phyloP scores from a whole-genome alignment of 1,284 basidiomycete genomes.

The Apiotrichum laibachii region DNA sequence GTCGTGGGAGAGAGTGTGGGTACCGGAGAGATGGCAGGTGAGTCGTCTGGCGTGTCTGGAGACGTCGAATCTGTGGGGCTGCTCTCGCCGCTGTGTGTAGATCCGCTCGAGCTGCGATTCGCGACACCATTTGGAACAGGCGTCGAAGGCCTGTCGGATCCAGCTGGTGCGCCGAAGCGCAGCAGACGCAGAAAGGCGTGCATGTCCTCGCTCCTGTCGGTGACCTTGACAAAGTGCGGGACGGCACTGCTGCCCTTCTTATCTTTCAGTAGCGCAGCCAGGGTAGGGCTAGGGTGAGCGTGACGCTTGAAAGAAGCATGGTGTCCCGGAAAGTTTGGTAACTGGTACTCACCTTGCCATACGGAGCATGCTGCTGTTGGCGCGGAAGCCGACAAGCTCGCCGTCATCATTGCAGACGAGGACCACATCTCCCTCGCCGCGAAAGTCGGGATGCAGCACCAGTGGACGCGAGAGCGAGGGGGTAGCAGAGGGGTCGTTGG shows the following conservation, averaged over 20 bases:
- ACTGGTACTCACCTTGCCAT: slow-evolving; percentile 17
- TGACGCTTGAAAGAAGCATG: not conserved
- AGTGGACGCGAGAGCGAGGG: not conserved
- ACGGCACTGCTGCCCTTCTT: not conserved
- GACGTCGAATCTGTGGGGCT: too few relatives aligned
- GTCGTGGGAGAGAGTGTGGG: not conserved
- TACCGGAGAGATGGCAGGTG: not conserved
- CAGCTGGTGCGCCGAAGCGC: slow-evolving; percentile 4
- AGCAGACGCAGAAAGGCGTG: slow-evolving; percentile 21
- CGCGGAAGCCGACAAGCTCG: slow-evolving; percentile 18
- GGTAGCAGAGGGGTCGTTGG: not conserved
- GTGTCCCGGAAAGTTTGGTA: too few relatives aligned
- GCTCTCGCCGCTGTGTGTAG: too few relatives aligned
- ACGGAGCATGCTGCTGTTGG: slow-evolving; percentile 15
- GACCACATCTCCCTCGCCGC: slow-evolving; percentile 15
- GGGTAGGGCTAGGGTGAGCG: slow-evolving; percentile 10
- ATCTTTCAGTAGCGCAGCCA: slow-evolving; percentile 2
- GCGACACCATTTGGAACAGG: too few relatives aligned
- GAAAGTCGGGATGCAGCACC: slow-evolving; percentile 17
- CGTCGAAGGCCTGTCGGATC: too few relatives aligned
- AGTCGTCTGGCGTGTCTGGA: too few relatives aligned
- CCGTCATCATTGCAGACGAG: slow-evolving; percentile 13
- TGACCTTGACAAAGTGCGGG: slow-evolving; percentile 8
- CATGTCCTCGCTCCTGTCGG: slow-evolving; percentile 16
- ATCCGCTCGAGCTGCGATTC: not conserved